Percentiles rank a stretch among this genome's conserved stretches.
These are phyloP conservation scores for Ulota crispa DNA, from an alignment of 225 moss, liverwort and hornwort genomes.

Conservation along the genomic window DNA sequence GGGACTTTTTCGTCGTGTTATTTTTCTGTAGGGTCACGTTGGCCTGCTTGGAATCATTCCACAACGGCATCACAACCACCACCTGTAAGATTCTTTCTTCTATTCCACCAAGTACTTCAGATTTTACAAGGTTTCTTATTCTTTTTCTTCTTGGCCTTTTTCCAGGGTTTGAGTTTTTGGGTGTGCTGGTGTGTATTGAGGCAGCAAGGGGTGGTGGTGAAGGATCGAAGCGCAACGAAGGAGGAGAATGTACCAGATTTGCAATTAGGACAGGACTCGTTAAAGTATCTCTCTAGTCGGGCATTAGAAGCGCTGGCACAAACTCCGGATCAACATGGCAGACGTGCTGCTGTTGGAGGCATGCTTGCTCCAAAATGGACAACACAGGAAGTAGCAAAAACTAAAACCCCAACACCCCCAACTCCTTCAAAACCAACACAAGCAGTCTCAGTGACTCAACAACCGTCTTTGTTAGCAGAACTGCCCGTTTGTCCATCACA, in stretches of 20 bases:
- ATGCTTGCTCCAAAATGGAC: conserved; percentile 40
- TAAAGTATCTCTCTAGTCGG: conserved; percentile 27
- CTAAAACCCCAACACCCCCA: not conserved
- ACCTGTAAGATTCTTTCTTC: conserved; percentile 26
- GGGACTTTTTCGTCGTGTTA: conserved; percentile 16
- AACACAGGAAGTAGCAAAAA: conserved; percentile 17
- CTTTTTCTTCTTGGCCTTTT: not conserved
- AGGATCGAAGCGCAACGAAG: conserved; percentile 9
- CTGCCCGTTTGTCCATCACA: conserved; percentile 18
- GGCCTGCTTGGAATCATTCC: conserved; percentile 44
- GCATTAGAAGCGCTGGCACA: conserved; percentile 57
- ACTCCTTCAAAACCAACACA: conserved; percentile 7
- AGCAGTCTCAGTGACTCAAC: not conserved
- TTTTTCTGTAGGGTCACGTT: conserved; percentile 44
- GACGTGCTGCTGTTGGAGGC: not conserved
- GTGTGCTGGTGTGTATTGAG: not conserved
- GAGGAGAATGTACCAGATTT: conserved; percentile 19
- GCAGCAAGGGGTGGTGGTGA: conserved; percentile 32
- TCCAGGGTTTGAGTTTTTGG: conserved; percentile 6
- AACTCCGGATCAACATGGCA: conserved; percentile 30
- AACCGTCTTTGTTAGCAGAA: conserved; percentile 10
- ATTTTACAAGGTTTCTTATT: not conserved
- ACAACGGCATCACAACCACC: conserved; percentile 11
- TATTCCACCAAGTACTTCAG: not conserved
- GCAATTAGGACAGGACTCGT: conserved; percentile 29